Conservation (phyloP, 345 rosid genomes). For the Citrus unshiu region DNA sequence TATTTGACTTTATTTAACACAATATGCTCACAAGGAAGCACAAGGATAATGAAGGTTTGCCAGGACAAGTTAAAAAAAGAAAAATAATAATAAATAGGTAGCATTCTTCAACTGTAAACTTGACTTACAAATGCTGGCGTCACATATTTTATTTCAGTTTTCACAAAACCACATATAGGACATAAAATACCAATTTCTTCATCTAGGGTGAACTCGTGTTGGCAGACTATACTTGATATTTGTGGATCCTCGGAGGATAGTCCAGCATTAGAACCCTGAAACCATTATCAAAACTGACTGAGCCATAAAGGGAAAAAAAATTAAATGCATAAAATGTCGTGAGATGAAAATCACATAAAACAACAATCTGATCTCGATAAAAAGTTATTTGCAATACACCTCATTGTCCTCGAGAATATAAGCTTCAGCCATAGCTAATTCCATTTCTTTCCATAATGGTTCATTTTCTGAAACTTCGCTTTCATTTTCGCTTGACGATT, state of each 20-base stretch:
- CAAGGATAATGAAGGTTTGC: background rate
- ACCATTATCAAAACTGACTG: conserved; percentile 13
- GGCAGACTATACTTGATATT: conserved; percentile 44
- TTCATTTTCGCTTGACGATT: conserved; percentile 39
- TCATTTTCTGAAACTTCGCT: conserved; percentile 69
- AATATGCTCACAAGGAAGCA: background rate
- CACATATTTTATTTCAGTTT: conserved; percentile 68
- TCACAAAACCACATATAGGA: conserved; percentile 60
- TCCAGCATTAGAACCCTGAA: conserved; percentile 40
- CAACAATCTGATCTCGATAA: background rate
- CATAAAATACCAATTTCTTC: conserved; percentile 88
- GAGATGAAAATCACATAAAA: background rate
- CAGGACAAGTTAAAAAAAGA: background rate
- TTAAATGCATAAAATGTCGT: background rate
- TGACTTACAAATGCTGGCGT: conserved; percentile 88
- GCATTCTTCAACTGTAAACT: background rate
- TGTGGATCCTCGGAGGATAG: conserved; percentile 33
- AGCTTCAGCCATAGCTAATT: conserved; percentile 65
- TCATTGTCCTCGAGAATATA: conserved; percentile 73
- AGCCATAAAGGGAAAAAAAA: background rate
- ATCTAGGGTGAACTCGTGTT: conserved; percentile 54
- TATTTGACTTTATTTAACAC: background rate
- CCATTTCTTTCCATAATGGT: conserved; percentile 92
- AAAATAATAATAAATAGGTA: background rate
- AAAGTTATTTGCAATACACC: conserved; percentile 31